Percentiles rank a stretch among this genome's conserved stretches.
These are phyloP conservation scores for Curvularia sp. DNA, from an alignment of 2,329 filamentous ascomycete species.

Conservation along the genomic window DNA sequence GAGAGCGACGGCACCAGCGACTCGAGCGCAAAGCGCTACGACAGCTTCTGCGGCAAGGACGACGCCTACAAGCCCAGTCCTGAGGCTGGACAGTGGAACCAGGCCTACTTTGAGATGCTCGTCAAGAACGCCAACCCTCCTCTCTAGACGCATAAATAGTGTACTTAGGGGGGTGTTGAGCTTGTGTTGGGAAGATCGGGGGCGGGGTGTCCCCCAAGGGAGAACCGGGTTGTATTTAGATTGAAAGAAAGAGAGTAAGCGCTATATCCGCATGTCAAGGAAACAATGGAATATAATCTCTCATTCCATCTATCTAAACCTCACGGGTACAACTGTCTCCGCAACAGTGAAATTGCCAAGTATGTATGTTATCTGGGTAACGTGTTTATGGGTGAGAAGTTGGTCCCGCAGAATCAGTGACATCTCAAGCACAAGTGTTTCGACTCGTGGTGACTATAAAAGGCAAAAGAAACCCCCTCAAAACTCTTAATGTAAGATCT, in stretches of 20 bases:
- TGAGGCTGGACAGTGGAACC: slow-evolving; percentile 73
- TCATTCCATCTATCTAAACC: background rate
- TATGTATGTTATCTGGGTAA: no score
- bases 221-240: background rate
- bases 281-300: background rate
- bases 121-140: slow-evolving; percentile 50
- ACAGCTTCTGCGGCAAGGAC: slow-evolving; percentile 63
- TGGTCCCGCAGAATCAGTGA: no score
- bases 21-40: slow-evolving; percentile 58
- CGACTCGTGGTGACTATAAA: background rate
- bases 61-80: slow-evolving; percentile 69
- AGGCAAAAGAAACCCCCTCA: background rate
- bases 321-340: no score
- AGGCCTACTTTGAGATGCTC: slow-evolving; percentile 54
- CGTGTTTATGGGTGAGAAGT: no score
- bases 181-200: no score
- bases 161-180: no score
- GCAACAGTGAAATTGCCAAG: no score
- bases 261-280: background rate
- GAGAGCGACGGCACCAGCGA: slow-evolving; percentile 60
- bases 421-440: background rate
- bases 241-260: background rate
- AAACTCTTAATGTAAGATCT: no score
- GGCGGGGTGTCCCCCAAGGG: no score
- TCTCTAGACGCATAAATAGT: slow-evolving; percentile 43